Base-by-base conservation (phyloP, 2,329 filamentous ascomycete species). In the Botrytis hyacinthi region DNA sequence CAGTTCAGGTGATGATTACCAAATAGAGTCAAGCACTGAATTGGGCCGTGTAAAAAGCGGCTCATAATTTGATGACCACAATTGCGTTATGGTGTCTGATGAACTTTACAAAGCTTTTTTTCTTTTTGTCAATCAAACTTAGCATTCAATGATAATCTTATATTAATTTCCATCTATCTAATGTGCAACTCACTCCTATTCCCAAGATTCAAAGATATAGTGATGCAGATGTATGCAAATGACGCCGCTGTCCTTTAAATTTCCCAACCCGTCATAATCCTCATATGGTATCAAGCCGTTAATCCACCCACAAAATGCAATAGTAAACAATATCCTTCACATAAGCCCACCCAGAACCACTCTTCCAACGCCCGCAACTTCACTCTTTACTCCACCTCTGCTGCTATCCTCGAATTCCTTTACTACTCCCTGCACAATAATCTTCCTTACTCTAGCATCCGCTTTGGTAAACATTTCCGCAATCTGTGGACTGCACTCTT, bases 11-110 rank as follows among this genome's bases (percentile, higher is more conserved):
- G 95, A 98, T 97, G 94, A 97, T 90, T 89, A 91, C 86, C 88
- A 92, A 86, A 95, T 95, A 97, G 95, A 98, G 94, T 98, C 94
- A 98, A 98, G 94, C 94, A 93, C 95, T 93, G 93, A 97, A 73
- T 89, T 88, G 80, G 79, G 80, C 81, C 81, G 83, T 82, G 79
- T 80, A 81, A 83, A 78, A 80, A 78, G 76, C 78, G 77, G 78
- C 74, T 73, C 75, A 76, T 67, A 72, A 80, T 79, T 81, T 86
- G 84, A 84, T 82, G 85, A 87, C 80, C 78, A 73, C 82, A 78
- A 80, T 86, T 81, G 84, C 84, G 83, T 85, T 85, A 84, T 84
- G 83, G 83, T 84, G 82, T 84, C 84, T 85, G 84, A 85, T 83
- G 81, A 82, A 84, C 81, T 75, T 60, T 9, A 59, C 65, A 69